phyloP scores from a whole-genome alignment of 1,139 yeast genomes.

The Saccharomyces uvarum region DNA sequence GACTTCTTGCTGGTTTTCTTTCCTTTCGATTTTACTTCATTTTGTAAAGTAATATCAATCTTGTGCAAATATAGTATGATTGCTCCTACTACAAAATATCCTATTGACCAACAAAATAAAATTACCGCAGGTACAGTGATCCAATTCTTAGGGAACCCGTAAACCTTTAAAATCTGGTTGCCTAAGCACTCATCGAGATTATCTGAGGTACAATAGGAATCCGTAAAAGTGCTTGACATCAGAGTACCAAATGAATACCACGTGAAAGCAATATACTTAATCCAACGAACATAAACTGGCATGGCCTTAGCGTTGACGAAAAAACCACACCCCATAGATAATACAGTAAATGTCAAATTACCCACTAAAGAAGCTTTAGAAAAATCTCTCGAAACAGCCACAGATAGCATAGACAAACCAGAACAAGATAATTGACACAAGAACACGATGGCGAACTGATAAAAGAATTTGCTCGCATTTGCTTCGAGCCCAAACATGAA shows the following conservation, averaged over 20 bases:
- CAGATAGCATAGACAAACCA: conserved; percentile 31
- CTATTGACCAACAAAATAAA: conserved; percentile 52
- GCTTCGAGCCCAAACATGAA: conserved; percentile 71
- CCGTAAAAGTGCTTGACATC: conserved; percentile 56
- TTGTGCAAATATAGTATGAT: conserved; percentile 41
- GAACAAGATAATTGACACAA: conserved; percentile 39
- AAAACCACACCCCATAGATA: conserved; percentile 75
- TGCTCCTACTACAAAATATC: conserved; percentile 45
- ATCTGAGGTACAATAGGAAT: conserved; percentile 49
- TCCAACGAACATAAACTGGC: conserved; percentile 87
- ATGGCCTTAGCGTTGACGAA: conserved; percentile 64
- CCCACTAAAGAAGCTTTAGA: conserved; percentile 56
- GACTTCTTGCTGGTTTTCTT: conserved; percentile 5
- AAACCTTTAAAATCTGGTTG: conserved; percentile 38
- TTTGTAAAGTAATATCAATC: conserved; percentile 40
- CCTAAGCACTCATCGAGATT: conserved; percentile 39
- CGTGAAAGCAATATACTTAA: conserved; percentile 62
- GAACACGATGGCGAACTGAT: conserved; percentile 53
- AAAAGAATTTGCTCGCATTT: conserved; percentile 46
- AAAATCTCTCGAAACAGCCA: conserved; percentile 57
- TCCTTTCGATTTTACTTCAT: conserved; percentile 18
- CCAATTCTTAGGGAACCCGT: conserved; percentile 65
- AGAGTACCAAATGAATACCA: conserved; percentile 76
- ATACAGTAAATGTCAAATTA: conserved; percentile 60
- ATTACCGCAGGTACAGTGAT: conserved; percentile 57